Evolutionary conservation across 352 stramenopile genomes (phyloP), one percentile per base, ranked within the genome.

Genomic region (Achlya hypogyna): DNA sequence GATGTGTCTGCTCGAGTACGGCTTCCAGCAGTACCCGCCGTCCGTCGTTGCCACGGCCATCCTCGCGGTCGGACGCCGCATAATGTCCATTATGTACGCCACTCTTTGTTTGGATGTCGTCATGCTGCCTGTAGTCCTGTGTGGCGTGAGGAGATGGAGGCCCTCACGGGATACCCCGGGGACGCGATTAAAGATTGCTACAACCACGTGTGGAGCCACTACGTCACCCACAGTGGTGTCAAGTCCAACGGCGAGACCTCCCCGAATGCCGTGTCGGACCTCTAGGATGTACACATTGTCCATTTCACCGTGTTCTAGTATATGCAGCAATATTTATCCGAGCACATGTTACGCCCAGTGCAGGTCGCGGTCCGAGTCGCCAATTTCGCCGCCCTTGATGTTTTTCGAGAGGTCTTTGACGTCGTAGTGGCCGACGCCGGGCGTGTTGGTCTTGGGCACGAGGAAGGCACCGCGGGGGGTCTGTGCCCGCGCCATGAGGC

Each of bases 131-230:
- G n/a, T 65, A 83, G 77, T 22, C 84, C 86, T 22, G 73, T 93
- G 18, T 95, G 86, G 86, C 73, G 84, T 63, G 78, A 93, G 69
- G 86, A 95, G 66, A 69, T 95, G 49, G 82, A 82, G 23, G 76
- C 84, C 42, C 71, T 93, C 10, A 91, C 84, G 27, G 86, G 86
- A 6, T 95, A 95, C 79, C 78, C 79, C 23, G 79, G 79, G 27
- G 75, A 88, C 42, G 84, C 92, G 54, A 84, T 95, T 20, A 75
- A 88, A 52, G 84, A 82, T 42, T 95, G 86, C 66, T 95, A 91
- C 69, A 80, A 81, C 59, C 82, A 79, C n/a, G 72, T 95, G 32
- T 95, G 84, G 84, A 67, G 76, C 34, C 86, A 95, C 58, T 95
- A 92, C 74, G 80, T 86, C 67, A 69, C 72, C 29, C 79, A 79